A percentile compares a stretch with the other conserved stretches of the same genome.
phyloP scores from a whole-genome alignment of 2,329 filamentous ascomycete species.

The Pyricularia sp. region DNA sequence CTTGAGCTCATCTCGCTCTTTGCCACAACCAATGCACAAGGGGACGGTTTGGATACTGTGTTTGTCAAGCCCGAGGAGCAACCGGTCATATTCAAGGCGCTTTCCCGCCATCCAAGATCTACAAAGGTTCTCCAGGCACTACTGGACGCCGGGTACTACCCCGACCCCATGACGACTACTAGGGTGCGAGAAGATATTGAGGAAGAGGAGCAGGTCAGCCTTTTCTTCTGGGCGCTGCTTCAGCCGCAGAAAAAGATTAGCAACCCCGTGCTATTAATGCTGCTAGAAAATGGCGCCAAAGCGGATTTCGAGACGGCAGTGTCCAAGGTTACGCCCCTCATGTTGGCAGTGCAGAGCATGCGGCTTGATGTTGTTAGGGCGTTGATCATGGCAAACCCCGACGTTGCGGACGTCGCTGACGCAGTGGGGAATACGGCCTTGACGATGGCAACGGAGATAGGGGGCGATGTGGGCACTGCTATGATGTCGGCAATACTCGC shows the following conservation, averaged over 20 bases:
- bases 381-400: slow-evolving; percentile 48
- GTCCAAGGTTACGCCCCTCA: slow-evolving; percentile 47
- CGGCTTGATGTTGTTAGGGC: slow-evolving; percentile 48
- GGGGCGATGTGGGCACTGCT: slow-evolving; percentile 40
- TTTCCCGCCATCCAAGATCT: slow-evolving; percentile 46
- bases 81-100: slow-evolving; percentile 41
- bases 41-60: slow-evolving; percentile 41
- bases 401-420: slow-evolving; percentile 46
- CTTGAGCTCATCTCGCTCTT: slow-evolving; percentile 43
- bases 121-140: slow-evolving; percentile 40
- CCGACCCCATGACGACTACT: slow-evolving; percentile 40
- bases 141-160: slow-evolving; percentile 48
- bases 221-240: slow-evolving; percentile 51
- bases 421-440: slow-evolving; percentile 48
- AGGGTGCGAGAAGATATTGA: slow-evolving; percentile 34
- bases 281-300: slow-evolving; percentile 46
- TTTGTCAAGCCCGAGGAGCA: slow-evolving; percentile 29
- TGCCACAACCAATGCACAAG: slow-evolving; percentile 36
- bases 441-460: slow-evolving; percentile 47
- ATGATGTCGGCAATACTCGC: slow-evolving; percentile 47
- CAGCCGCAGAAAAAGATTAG: slow-evolving; percentile 56
- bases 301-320: slow-evolving; percentile 43
- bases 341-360: slow-evolving; percentile 46
- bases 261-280: slow-evolving; percentile 43
- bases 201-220: slow-evolving; percentile 44